These are phyloP conservation scores for Avena eriantha DNA, from an alignment of 176 grass and related monocot species.

Conservation along the genomic window DNA sequence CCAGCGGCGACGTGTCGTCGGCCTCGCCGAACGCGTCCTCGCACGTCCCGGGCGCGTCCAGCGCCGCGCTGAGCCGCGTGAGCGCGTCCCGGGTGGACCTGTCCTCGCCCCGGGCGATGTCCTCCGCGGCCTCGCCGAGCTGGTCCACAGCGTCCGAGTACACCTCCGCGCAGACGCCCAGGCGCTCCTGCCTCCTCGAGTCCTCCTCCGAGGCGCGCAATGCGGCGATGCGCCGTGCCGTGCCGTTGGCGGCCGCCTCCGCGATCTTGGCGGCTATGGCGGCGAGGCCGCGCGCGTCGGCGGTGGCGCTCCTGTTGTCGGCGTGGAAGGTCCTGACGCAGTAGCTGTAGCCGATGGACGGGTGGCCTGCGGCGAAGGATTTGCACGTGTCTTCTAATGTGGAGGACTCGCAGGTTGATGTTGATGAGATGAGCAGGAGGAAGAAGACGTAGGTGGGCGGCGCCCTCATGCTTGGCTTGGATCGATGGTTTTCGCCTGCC, in stretches of 20 bases:
- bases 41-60: conserved; percentile 61
- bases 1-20: conserved; percentile 56
- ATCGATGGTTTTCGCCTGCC: neutral
- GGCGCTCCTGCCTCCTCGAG: conserved; percentile 21
- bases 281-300: conserved; percentile 46
- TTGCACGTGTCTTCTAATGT: conserved; percentile 59
- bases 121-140: conserved; percentile 47
- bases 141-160: conserved; percentile 64
- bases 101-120: conserved; percentile 29
- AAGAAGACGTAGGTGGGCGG: conserved; percentile 16
- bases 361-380: conserved; percentile 44
- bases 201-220: conserved; percentile 54
- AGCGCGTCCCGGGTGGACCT: conserved; percentile 36
- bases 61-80: conserved; percentile 56
- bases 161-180: conserved; percentile 59
- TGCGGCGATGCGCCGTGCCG: conserved; percentile 43
- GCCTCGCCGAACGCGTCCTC: conserved; percentile 64
- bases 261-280: conserved; percentile 55
- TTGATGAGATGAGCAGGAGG: conserved; percentile 16
- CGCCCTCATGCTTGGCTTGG: conserved; percentile 21
- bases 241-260: conserved; percentile 44
- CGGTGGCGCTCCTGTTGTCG: conserved; percentile 41
- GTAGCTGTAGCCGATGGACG: conserved; percentile 52
- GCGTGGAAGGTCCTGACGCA: conserved; percentile 58
- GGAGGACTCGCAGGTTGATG: conserved; percentile 14